phyloP scores from a whole-genome alignment of 129 eudicot genomes.

The Pseudognaphalium luteoalbum region DNA sequence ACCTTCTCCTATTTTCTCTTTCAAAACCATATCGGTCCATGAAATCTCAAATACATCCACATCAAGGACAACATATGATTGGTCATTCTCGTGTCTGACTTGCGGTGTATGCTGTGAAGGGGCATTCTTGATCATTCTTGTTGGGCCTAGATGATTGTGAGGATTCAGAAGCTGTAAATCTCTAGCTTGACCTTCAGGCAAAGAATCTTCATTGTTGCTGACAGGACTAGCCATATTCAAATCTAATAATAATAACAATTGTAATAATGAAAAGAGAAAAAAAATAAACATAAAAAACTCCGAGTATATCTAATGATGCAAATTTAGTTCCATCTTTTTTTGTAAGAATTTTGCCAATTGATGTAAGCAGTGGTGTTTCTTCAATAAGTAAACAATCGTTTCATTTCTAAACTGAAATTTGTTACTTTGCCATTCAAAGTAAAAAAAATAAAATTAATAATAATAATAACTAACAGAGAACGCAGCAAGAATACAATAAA shows the following conservation, averaged over 20 bases:
- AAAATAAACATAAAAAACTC: not conserved
- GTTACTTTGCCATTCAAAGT: not conserved
- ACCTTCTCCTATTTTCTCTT: slow-evolving; percentile 93
- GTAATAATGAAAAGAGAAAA: not conserved
- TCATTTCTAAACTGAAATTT: not conserved
- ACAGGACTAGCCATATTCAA: slow-evolving; percentile 38
- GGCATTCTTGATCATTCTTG: slow-evolving; percentile 31
- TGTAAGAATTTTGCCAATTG: not conserved
- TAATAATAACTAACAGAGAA: not conserved
- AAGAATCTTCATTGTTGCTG: slow-evolving; percentile 38
- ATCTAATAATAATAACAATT: slow-evolving; percentile 10
- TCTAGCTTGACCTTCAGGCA: slow-evolving; percentile 32
- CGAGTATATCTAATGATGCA: not conserved
- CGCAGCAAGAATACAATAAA: slow-evolving; percentile 3
- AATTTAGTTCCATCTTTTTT: not conserved
- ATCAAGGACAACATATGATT: slow-evolving; percentile 40
- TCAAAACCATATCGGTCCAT: slow-evolving; percentile 77
- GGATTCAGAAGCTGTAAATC: slow-evolving; percentile 37
- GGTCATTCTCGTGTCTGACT: slow-evolving; percentile 32
- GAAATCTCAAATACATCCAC: slow-evolving; percentile 81
- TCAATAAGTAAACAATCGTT: not conserved
- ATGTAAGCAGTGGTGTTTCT: not conserved
- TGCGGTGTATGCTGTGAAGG: slow-evolving; percentile 41
- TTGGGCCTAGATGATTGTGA: slow-evolving; percentile 13
- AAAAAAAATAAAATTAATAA: too few species aligned